phyloP scores from a whole-genome alignment of 345 rosid genomes.

The Angophora floribunda region DNA sequence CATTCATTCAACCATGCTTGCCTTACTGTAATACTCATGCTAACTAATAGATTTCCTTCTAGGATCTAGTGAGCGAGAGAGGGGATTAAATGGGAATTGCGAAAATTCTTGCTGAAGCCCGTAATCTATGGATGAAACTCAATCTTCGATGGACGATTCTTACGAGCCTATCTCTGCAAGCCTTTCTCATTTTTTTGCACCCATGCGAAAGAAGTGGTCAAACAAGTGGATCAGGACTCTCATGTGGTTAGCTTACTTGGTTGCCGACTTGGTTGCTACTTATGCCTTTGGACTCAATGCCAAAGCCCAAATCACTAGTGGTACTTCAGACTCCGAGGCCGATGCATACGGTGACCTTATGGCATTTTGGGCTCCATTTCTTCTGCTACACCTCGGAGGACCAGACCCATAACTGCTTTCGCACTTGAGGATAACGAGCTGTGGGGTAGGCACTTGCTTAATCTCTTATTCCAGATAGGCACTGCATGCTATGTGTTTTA shows the following conservation, averaged over 20 bases:
- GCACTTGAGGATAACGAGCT: neutral
- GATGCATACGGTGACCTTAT: neutral
- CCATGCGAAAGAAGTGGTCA: neutral
- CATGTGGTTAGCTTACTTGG: neutral
- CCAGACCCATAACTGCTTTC: neutral
- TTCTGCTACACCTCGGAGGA: neutral
- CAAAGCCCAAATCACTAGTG: neutral
- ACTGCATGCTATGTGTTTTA: neutral
- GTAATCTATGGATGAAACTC: neutral
- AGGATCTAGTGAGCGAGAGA: no score
- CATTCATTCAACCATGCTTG: no score
- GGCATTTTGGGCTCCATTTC: neutral
- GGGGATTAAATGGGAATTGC: neutral
- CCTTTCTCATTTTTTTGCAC: neutral
- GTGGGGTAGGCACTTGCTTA: neutral
- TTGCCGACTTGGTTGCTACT: neutral
- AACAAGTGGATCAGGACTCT: neutral
- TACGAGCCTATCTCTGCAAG: neutral
- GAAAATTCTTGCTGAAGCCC: neutral
- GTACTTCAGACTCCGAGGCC: neutral
- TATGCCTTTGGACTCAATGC: neutral
- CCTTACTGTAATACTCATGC: no score
- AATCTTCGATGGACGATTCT: neutral
- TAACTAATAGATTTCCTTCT: no score
- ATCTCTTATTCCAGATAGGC: neutral